Base-by-base conservation (phyloP, 306 rosid genomes). In the Ormosia semicastrata region DNA sequence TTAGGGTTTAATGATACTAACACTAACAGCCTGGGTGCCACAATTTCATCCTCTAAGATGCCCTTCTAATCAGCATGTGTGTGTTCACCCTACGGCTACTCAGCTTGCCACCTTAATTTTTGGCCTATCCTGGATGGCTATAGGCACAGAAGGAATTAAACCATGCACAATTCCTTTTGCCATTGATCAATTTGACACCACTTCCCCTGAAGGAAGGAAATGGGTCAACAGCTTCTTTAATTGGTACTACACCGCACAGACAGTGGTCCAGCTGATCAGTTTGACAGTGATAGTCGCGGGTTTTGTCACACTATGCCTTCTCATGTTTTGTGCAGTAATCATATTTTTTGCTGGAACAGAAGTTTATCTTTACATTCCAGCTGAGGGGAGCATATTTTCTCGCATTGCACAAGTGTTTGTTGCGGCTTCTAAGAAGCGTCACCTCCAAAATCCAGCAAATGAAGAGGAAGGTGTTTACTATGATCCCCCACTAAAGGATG, bases 91-190 rank as follows among this genome's bases (percentile, higher is more conserved):
- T 4, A 81, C 67, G 12, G 33, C 15, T 33, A 0, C 15, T 5
- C 92, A 90, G 3, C 14, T 87, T 18, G 81, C 66, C 1, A 15
- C 73, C 49, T 72, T 87, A 33, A 34, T 87, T 6, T 5, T 83
- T 46, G 63, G 40, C 41, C 54, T 82, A 0, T 32, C 43, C 12
- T 56, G 83, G 49, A 11, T 89, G 14, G 85, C 82, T 4, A 58
- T 88, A 3, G 92, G 92, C 14, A 71, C 81, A 0, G 95, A 83
- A 3, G 92, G 92, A 67, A 89, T 89, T 17, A 47, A 84, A 32
- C 92, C 92, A 2, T 89, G 89, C 47, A 82, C 83, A 15, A 71
- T 88, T 11, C 87, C 91, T 3, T 86, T 91, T 66, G 89, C 92
- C 1, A 56, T 88, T 4, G 91, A 88, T 34, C 92, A 89, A 33